These are phyloP conservation scores for Epicoccum sorghinum DNA, from an alignment of 2,329 filamentous ascomycete genomes.

Conservation along the genomic window DNA sequence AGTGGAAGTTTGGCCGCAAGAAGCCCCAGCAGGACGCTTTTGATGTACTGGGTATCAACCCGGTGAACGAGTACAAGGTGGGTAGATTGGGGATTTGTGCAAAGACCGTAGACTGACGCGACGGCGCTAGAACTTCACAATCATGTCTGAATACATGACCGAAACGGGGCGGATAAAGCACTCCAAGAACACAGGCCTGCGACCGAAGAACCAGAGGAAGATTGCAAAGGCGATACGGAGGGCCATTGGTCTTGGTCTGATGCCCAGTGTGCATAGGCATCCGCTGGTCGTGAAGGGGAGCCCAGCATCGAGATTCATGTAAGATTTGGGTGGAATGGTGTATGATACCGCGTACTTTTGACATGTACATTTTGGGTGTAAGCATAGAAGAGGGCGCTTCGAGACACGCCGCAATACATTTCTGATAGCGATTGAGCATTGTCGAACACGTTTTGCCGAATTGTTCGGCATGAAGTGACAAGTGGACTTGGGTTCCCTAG, in stretches of 20 bases:
- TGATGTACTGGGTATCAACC: conserved; percentile 79
- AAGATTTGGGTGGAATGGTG: conserved; percentile 1
- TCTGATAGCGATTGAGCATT: neutral
- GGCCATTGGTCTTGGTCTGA: conserved; percentile 85
- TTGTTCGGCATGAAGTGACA: too few relatives aligned
- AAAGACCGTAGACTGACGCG: conserved; percentile 8
- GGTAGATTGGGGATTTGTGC: conserved; percentile 19
- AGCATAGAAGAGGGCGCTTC: conserved; percentile 14
- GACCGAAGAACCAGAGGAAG: conserved; percentile 88
- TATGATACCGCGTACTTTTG: conserved; percentile 9
- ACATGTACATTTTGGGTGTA: conserved; percentile 17
- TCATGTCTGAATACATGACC: conserved; percentile 89
- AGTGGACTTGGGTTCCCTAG: too few relatives aligned
- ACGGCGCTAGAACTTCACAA: conserved; percentile 76
- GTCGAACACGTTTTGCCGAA: too few relatives aligned
- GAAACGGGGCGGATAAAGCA: conserved; percentile 84
- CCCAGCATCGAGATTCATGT: conserved; percentile 29
- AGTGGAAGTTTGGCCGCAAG: conserved; percentile 68
- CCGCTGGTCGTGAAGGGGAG: conserved; percentile 57
- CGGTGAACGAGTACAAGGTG: conserved; percentile 87
- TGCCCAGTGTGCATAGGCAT: conserved; percentile 89
- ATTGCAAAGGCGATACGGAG: conserved; percentile 91
- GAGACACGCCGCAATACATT: neutral
- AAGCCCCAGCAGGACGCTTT: conserved; percentile 71
- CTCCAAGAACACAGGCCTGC: conserved; percentile 75